Percentiles rank a stretch among this genome's conserved stretches.
Evolutionary conservation across 1,284 basidiomycete genomes (phyloP).

Genomic region (Wolfiporia cocos): DNA sequence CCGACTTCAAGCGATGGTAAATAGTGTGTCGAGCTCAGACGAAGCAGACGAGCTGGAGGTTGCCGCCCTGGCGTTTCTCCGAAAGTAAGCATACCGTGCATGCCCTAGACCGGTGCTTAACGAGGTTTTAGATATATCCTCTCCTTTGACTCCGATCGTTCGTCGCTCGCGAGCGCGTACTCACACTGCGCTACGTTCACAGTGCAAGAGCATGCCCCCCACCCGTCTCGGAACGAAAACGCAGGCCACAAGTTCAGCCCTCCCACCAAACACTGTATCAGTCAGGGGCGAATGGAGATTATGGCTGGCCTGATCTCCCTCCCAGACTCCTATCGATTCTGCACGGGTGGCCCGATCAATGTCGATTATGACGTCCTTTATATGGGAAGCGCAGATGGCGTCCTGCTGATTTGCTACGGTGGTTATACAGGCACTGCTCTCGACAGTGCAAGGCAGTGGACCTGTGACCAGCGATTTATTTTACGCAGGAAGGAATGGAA

Average conservation of each 20-base stretch:
- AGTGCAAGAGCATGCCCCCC: constrained; percentile 4
- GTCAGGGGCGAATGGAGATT: constrained; percentile 14
- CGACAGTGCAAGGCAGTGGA: too few species aligned
- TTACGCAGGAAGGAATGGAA: constrained; percentile 29
- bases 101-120: not conserved
- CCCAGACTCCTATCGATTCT: constrained; percentile 10
- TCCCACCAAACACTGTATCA: not conserved
- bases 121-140: constrained; percentile 15
- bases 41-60: constrained; percentile 6
- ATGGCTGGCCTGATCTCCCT: constrained; percentile 17
- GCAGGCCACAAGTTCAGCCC: not conserved
- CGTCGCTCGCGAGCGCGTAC: constrained; percentile 20
- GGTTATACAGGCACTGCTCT: constrained; percentile 3
- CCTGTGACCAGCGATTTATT: constrained; percentile 28
- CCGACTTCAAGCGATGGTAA: too few species aligned
- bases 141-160: constrained; percentile 18
- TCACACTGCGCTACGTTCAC: constrained; percentile 20
- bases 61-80: constrained; percentile 17
- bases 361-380: constrained; percentile 20
- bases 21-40: too few species aligned
- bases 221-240: not conserved
- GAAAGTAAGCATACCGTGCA: constrained; percentile 11
- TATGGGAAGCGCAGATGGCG: constrained; percentile 15
- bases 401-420: constrained; percentile 20
- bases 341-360: constrained; percentile 5